Evolutionary conservation across 805 yeast genomes (phyloP).

Genomic region (Lachancea quebecensis): DNA sequence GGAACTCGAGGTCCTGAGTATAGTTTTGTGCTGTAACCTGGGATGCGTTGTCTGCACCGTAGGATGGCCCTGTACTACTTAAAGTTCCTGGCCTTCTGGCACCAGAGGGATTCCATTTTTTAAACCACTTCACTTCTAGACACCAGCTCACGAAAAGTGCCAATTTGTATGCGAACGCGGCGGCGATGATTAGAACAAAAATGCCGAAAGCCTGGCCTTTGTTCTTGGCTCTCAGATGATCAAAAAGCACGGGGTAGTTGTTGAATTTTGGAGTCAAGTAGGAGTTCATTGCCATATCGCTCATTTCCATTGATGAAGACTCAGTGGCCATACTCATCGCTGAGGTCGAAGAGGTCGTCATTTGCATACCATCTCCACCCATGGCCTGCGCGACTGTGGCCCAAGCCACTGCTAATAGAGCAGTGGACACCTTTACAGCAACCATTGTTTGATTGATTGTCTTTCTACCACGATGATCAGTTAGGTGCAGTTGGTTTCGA

Average conservation of each 20-base stretch:
- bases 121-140: slow-evolving; percentile 60
- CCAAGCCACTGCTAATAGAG: not conserved
- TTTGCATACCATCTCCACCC: slow-evolving; percentile 2
- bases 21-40: slow-evolving; percentile 3
- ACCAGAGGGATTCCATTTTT: slow-evolving; percentile 30
- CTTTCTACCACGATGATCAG: too few species aligned
- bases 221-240: slow-evolving; percentile 42
- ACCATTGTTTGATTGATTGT: too few species aligned
- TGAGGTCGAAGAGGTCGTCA: slow-evolving; percentile 10
- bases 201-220: slow-evolving; percentile 69
- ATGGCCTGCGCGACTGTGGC: not conserved
- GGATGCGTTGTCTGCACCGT: slow-evolving; percentile 3
- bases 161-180: slow-evolving; percentile 55
- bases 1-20: slow-evolving; percentile 11
- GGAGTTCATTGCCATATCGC: slow-evolving; percentile 46
- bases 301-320: slow-evolving; percentile 11
- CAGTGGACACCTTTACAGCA: too few species aligned
- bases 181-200: slow-evolving; percentile 51
- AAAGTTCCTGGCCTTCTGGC: slow-evolving; percentile 7
- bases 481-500: slow-evolving; percentile 1
- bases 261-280: slow-evolving; percentile 45
- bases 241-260: slow-evolving; percentile 58
- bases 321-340: slow-evolving; percentile 14
- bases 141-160: slow-evolving; percentile 53
- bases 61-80: not conserved